These are phyloP conservation scores for Yarrowia hollandica DNA, from an alignment of 805 yeast species.

Conservation along the genomic window DNA sequence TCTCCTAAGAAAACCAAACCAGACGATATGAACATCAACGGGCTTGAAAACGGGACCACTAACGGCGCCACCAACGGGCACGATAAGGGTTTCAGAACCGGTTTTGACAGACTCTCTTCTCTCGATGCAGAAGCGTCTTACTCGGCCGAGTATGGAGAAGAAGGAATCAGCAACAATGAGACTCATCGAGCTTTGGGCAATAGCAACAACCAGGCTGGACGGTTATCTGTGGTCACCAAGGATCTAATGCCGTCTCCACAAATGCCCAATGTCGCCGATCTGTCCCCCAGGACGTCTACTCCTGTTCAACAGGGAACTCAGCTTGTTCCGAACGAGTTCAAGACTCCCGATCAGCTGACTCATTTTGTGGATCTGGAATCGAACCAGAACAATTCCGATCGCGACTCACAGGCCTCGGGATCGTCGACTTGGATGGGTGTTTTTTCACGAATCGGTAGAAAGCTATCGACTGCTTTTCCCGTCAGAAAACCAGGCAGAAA, in stretches of 20 bases:
- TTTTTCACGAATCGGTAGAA: constrained; percentile 5
- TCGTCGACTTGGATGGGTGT: constrained; percentile 7
- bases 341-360: constrained; percentile 3
- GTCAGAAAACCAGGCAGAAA: neutral
- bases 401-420: neutral
- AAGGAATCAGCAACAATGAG: neutral
- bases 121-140: neutral
- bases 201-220: neutral
- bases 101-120: neutral
- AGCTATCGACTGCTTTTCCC: neutral
- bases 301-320: neutral
- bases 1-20: too few relatives aligned
- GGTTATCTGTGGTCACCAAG: constrained; percentile 2
- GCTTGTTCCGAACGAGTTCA: constrained; percentile 2
- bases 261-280: neutral
- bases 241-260: neutral
- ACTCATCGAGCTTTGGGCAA: neutral
- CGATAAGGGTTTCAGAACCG: neutral
- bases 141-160: neutral
- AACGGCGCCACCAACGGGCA: too few relatives aligned
- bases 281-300: neutral
- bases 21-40: too few relatives aligned
- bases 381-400: neutral
- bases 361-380: constrained; percentile 17
- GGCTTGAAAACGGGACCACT: too few relatives aligned